Base-by-base conservation (phyloP, 78 protist species). In the Cavenderia fasciculata region DNA sequence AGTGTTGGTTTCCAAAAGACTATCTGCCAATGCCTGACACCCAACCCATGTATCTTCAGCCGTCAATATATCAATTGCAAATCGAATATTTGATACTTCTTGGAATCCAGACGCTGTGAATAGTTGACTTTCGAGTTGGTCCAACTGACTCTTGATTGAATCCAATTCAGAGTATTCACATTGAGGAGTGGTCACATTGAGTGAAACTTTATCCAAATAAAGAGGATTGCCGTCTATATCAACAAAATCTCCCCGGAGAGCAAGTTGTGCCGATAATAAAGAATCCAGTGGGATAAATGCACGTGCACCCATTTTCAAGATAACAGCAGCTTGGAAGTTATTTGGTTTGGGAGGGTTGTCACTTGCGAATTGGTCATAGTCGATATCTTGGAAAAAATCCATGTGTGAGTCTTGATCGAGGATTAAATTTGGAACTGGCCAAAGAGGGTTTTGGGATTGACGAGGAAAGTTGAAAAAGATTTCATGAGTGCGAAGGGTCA, bases 371-470 rank as follows among this genome's bases (percentile, higher is more conserved):
- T 52, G 66, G 3, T 65, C 21, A 43, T 33, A 82, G 0, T 31
- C 25, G 2, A 82, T 25, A 29, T 21, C 21, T 10, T 65, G 19
- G 25, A 82, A 82, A 23, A 74, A 12, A 21, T 52, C 34, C 51
- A 54, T 61, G 8, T n/a, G n/a, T n/a, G 59, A 49, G 5, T 4
- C 56, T 38, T 52, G 47, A 18, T 51, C 33, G 5, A 3, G 46
- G 54, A 82, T 40, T 49, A 54, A n/a, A 10, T 52, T 12, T 49
- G 90, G 90, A 11, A 68, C 36, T 68, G 90, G 90, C 90, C 90
- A 82, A 21, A 82, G 23, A 43, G 90, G 90, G 4, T 66, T 52
- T 7, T 14, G 49, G 31, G 51, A 34, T 2, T 2, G 3, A 25
- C 59, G 36, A 34, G 90, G 90, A 27, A 19, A 82, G 56, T 33